A percentile compares a stretch with the other conserved stretches of the same genome.
Conservation (phyloP, 345 rosid genomes). For the Melaleuca alternifolia region DNA sequence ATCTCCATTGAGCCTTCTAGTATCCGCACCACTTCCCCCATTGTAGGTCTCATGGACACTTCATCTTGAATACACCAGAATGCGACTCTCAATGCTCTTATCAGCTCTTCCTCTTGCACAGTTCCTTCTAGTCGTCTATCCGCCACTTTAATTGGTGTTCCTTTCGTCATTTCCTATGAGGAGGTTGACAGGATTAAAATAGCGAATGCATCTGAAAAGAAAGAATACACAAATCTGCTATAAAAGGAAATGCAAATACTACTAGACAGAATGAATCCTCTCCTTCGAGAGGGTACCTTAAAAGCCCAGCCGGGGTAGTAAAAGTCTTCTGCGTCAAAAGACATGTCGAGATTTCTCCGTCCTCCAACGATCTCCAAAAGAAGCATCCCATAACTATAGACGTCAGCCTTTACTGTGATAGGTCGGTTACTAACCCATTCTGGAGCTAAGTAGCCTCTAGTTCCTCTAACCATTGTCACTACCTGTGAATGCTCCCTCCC, state of each 20-base stretch:
- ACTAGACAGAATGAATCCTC: background rate
- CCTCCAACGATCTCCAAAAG: slow-evolving; percentile 72
- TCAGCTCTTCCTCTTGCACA: slow-evolving; percentile 48
- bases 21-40: slow-evolving; percentile 72
- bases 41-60: slow-evolving; percentile 46
- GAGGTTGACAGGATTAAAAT: background rate
- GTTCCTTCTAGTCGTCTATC: slow-evolving; percentile 35
- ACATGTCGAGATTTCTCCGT: slow-evolving; percentile 66
- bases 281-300: slow-evolving; percentile 33
- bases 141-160: slow-evolving; percentile 34
- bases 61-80: slow-evolving; percentile 82
- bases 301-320: slow-evolving; percentile 86
- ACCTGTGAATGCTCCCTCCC: slow-evolving; percentile 65
- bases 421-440: slow-evolving; percentile 72
- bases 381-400: slow-evolving; percentile 79
- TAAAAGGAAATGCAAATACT: background rate
- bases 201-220: background rate
- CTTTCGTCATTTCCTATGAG: slow-evolving; percentile 34
- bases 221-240: background rate
- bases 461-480: slow-evolving; percentile 66
- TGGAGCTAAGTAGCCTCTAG: slow-evolving; percentile 71
- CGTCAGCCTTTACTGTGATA: slow-evolving; percentile 74
- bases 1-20: slow-evolving; percentile 48
- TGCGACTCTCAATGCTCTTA: slow-evolving; percentile 43
- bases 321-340: slow-evolving; percentile 46